Percentiles rank a stretch among this genome's conserved stretches.
Evolutionary conservation across 345 rosid genomes (phyloP).

Genomic region (Eucalyptus regnans): DNA sequence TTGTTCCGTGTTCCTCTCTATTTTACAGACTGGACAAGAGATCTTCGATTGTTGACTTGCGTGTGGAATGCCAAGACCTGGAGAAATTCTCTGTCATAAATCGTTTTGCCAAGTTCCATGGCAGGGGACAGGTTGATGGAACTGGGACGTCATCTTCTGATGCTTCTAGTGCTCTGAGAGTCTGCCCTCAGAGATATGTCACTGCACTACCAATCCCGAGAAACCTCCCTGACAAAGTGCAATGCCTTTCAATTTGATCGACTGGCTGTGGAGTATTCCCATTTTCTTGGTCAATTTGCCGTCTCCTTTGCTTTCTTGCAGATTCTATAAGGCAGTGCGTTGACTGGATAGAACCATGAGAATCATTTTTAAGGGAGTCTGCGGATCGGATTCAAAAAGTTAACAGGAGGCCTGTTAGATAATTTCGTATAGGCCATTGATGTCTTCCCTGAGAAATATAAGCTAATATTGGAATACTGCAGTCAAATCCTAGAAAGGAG

Average conservation of each 20-base stretch:
- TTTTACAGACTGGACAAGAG: slow-evolving; percentile 65
- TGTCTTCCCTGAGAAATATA: slow-evolving; percentile 23
- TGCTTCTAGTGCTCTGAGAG: slow-evolving; percentile 23
- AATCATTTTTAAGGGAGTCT: slow-evolving; percentile 18
- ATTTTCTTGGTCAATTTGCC: slow-evolving; percentile 11
- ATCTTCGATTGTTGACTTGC: slow-evolving; percentile 49
- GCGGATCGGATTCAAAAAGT: neutral
- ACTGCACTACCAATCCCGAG: slow-evolving; percentile 72
- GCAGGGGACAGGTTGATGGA: slow-evolving; percentile 43
- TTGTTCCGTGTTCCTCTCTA: neutral
- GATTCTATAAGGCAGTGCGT: neutral
- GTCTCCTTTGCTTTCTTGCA: neutral
- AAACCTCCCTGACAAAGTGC: slow-evolving; percentile 85
- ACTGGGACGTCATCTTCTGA: slow-evolving; percentile 35
- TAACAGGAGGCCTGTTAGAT: slow-evolving; percentile 19
- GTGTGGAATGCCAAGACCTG: slow-evolving; percentile 73
- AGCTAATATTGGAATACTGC: slow-evolving; percentile 15
- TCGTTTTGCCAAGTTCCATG: slow-evolving; percentile 89
- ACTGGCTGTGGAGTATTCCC: slow-evolving; percentile 10
- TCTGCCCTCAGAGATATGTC: slow-evolving; percentile 75
- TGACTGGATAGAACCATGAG: slow-evolving; percentile 4
- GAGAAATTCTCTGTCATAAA: slow-evolving; percentile 75
- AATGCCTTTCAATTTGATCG: slow-evolving; percentile 76
- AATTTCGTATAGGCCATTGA: slow-evolving; percentile 23
- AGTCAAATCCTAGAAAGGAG: slow-evolving; percentile 16